Base-by-base conservation (phyloP, 1,139 yeast species). In the Magnusiomyces clavatus region DNA sequence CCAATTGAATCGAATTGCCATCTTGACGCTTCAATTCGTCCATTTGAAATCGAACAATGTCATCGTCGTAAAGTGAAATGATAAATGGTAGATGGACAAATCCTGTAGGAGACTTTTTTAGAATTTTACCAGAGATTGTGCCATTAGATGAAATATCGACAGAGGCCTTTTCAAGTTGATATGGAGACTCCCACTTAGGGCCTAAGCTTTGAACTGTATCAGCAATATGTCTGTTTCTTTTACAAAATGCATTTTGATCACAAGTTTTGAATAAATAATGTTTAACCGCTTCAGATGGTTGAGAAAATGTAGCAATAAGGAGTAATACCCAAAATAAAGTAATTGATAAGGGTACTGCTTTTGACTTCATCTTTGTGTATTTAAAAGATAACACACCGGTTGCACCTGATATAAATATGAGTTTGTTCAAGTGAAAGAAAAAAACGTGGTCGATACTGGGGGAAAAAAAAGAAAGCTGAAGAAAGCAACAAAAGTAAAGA, bases 201-300 rank as follows among this genome's bases (percentile, higher is more conserved):
- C 50, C 4, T 61, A 65, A 1, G 16, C 24, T 39, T n/a, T 39
- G 42, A 5, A 24, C 31, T 10, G 31, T 41, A 14, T 65, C 62
- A 1, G 94, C 92, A 65, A 77, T 89, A 56, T 80, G 80, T 51
- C 94, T 71, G 62, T 92, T 88, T 64, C 98, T 75, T 49, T 77
- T 71, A 65, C 98, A 92, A 65, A 92, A 90, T 8, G 97, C 95
- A 19, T 90, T 78, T 60, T 86, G 83, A 11, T 74, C 81, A 69
- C 98, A 92, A 14, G 77, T 80, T 67, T 87, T 86, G 73, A 90
- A 86, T 54, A 89, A 69, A 61, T 82, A 80, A 12, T 77, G 78
- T 65, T 87, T 84, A 29, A 82, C 92, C 0, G 82, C 82, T 14
- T 49, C 43, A 8, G 56, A 60, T 31, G 60, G 57, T 12, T n/a